These are phyloP conservation scores for Trametes hirsuta DNA, from an alignment of 1,284 basidiomycete genomes.

Conservation along the genomic window DNA sequence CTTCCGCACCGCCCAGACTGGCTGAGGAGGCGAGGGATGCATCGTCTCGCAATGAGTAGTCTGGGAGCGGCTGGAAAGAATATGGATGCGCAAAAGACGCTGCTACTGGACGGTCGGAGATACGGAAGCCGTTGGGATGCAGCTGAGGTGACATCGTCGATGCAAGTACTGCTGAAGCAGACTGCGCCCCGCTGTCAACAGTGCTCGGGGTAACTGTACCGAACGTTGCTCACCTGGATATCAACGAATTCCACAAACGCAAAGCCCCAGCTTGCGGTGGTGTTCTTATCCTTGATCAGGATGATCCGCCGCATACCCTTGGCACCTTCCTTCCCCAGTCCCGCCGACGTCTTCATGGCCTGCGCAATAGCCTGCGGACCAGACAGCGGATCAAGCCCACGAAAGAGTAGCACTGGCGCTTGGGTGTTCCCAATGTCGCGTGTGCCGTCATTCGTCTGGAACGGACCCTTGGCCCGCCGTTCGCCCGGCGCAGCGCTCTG, in stretches of 20 bases:
- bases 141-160: constrained; percentile 80
- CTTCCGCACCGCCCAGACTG: constrained; percentile 69
- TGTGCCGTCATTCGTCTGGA: constrained; percentile 85
- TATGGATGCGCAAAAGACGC: constrained; percentile 87
- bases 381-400: constrained; percentile 86
- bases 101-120: constrained; percentile 83
- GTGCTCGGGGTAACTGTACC: not conserved
- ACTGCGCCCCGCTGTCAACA: constrained; percentile 43
- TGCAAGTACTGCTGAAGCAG: constrained; percentile 74
- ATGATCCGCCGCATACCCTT: constrained; percentile 86
- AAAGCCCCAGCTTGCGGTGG: constrained; percentile 87
- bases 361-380: constrained; percentile 84
- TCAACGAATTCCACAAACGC: constrained; percentile 91
- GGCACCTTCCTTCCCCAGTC: constrained; percentile 69
- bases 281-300: constrained; percentile 84
- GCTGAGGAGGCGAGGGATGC: constrained; percentile 67
- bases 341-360: constrained; percentile 72
- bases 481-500: constrained; percentile 76
- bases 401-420: constrained; percentile 81
- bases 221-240: constrained; percentile 58
- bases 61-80: constrained; percentile 79
- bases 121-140: constrained; percentile 88
- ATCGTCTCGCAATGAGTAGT: constrained; percentile 75
- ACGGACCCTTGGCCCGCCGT: constrained; percentile 57
- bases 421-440: constrained; percentile 88